Evolutionary conservation across 225 moss, liverwort and hornwort species (phyloP), one percentile per base, ranked within the genome.

Genomic region (Marchantia polymorpha): DNA sequence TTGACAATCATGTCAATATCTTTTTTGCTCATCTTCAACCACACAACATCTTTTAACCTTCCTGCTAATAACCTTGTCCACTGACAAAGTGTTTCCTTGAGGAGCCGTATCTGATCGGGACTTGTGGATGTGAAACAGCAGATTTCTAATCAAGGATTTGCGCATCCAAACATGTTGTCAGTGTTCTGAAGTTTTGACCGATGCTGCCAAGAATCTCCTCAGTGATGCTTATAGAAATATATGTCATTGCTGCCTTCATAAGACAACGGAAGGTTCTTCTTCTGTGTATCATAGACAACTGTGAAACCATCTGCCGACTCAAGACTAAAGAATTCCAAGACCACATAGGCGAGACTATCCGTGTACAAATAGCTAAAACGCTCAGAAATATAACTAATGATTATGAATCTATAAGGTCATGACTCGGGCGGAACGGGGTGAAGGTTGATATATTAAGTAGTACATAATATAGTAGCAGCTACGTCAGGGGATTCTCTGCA

Each of bases 161-260:
- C 71, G 72, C 80, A 61, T 72, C 73, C 71, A 60, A 80, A 60
- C 80, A 46, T 73, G 12, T 80, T 80, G 68, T 69, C 78, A 80
- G 80, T 72, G 58, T 80, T 80, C 72, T 80, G 80, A 80, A 79
- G 67, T 79, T 70, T 68, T 79, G 78, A 79, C 53, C 76, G 78
- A 47, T 54, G 69, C 78, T 69, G 69, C 68, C 58, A 69, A 39
- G 68, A 68, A 53, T 30, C 52, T 69, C 31, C 66, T 61, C 23
- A 64, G 47, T 50, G 78, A 67, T 65, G 49, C 55, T 25, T 5
- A 17, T 69, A 53, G 69, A 55, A 60, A 59, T 76, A 75, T 46
- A 61, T 60, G 30, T 61, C 39, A 39, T 76, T 61, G 60, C 64
- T 48, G 72, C 23, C 12, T 3, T 15, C 26, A 49, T 48, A 77